Conservation (phyloP, 805 yeast genomes). For the Myxozyma melibiosi region DNA sequence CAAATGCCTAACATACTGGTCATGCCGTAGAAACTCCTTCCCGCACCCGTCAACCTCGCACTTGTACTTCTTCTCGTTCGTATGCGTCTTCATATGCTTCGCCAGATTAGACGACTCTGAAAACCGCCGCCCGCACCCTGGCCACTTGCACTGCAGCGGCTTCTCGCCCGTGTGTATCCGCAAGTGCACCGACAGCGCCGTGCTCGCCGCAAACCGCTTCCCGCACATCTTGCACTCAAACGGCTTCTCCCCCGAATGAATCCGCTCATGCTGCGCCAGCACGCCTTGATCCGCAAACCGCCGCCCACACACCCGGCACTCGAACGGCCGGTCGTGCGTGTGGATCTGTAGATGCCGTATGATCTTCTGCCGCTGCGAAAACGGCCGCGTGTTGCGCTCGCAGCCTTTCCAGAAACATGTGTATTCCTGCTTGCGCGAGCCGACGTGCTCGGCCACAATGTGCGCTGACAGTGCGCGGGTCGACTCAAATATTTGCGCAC, state of each 20-base stretch:
- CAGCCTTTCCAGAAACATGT: constrained; percentile 81
- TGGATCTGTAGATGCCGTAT: constrained; percentile 86
- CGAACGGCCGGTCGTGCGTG: constrained; percentile 78
- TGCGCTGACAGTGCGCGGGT: constrained; percentile 73
- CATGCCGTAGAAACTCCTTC: constrained; percentile 36
- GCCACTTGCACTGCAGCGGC: constrained; percentile 77
- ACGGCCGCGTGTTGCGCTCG: constrained; percentile 60
- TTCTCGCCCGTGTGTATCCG: constrained; percentile 90
- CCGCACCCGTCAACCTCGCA: constrained; percentile 36
- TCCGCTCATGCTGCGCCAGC: constrained; percentile 77
- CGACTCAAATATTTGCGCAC: constrained; percentile 53
- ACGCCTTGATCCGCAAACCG: constrained; percentile 75
- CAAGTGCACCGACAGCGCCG: constrained; percentile 78
- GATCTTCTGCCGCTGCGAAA: constrained; percentile 82
- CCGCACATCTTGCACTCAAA: constrained; percentile 71
- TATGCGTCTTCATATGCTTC: constrained; percentile 83
- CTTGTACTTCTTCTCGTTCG: constrained; percentile 34
- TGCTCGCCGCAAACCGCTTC: constrained; percentile 77
- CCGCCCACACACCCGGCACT: constrained; percentile 69
- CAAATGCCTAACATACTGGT: constrained; percentile 37
- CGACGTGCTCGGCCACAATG: constrained; percentile 66
- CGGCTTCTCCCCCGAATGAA: constrained; percentile 90
- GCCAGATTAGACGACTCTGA: constrained; percentile 87
- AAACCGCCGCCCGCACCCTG: constrained; percentile 80
- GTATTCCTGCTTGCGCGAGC: constrained; percentile 70